Evolutionary conservation across 768 basidiomycete species (phyloP).

Genomic region (Suillus placidus): DNA sequence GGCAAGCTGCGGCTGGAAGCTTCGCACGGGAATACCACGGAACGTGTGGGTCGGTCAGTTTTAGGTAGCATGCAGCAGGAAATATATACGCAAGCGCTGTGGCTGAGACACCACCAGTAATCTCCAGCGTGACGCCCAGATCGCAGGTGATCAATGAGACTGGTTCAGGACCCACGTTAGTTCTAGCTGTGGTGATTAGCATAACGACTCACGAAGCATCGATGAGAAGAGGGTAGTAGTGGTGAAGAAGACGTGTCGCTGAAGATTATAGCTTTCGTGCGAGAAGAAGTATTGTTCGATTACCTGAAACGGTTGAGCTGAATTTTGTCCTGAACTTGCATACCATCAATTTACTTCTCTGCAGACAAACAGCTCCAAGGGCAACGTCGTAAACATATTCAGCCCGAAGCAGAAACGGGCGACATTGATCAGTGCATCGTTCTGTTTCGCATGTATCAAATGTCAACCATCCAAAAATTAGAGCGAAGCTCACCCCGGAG

Average conservation of each 20-base stretch:
- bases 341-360: conserved; percentile 65
- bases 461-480: background rate
- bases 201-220: conserved; percentile 66
- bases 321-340: background rate
- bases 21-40: conserved; percentile 75
- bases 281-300: conserved; percentile 97
- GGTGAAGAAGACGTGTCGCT: conserved; percentile 90
- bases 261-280: conserved; percentile 77
- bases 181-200: background rate
- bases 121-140: conserved; percentile 96
- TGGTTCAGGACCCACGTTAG: conserved; percentile 33
- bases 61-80: conserved; percentile 84
- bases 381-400: conserved; percentile 98
- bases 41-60: conserved; percentile 56
- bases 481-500: conserved; percentile 51
- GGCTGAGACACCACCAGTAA: conserved; percentile 95
- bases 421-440: conserved; percentile 90
- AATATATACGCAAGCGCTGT: conserved; percentile 93
- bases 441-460: conserved; percentile 37
- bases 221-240: conserved; percentile 78
- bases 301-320: conserved; percentile 52
- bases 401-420: conserved; percentile 93
- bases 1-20: conserved; percentile 75
- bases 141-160: conserved; percentile 94
- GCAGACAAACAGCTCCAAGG: conserved; percentile 95